phyloP scores from a whole-genome alignment of 805 yeast genomes.

The Wickerhamomyces tratensis region DNA sequence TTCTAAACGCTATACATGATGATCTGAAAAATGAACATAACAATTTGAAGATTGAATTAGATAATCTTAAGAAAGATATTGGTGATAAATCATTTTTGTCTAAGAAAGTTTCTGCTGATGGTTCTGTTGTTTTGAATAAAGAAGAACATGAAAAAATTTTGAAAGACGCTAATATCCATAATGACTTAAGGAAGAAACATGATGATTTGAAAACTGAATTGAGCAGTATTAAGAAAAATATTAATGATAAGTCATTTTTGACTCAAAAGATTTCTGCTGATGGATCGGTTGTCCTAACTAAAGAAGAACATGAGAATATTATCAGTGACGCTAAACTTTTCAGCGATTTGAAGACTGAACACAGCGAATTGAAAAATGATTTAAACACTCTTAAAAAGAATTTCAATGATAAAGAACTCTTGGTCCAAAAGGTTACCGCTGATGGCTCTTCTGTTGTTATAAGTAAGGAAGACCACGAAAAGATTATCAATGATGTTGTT shows the following conservation, averaged over 20 bases:
- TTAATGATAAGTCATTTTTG: constrained; percentile 19
- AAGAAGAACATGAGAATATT: constrained; percentile 3
- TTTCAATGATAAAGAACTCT: neutral
- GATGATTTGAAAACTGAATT: constrained; percentile 5
- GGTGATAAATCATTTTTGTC: constrained; percentile 18
- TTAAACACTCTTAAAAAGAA: constrained; percentile 1
- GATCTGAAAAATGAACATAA: constrained; percentile 7
- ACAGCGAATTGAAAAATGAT: neutral
- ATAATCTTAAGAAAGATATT: constrained; percentile 18
- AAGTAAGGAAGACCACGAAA: too few species aligned
- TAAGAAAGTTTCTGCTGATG: constrained; percentile 18
- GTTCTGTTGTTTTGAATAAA: constrained; percentile 11
- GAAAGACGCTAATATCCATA: too few species aligned
- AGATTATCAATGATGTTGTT: too few species aligned
- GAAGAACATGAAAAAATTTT: constrained; percentile 3
- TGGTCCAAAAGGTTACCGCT: too few species aligned
- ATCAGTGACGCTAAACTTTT: too few species aligned
- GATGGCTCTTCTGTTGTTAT: too few species aligned
- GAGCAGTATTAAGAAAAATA: constrained; percentile 16
- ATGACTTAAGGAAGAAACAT: constrained; percentile 8
- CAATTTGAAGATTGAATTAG: constrained; percentile 4
- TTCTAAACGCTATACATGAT: neutral
- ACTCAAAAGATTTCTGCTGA: constrained; percentile 16
- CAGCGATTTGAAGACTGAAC: too few species aligned
- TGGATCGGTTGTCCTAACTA: constrained; percentile 14